These are phyloP conservation scores for Boletus tylopilopsis DNA, from an alignment of 768 basidiomycete species.

Conservation along the genomic window DNA sequence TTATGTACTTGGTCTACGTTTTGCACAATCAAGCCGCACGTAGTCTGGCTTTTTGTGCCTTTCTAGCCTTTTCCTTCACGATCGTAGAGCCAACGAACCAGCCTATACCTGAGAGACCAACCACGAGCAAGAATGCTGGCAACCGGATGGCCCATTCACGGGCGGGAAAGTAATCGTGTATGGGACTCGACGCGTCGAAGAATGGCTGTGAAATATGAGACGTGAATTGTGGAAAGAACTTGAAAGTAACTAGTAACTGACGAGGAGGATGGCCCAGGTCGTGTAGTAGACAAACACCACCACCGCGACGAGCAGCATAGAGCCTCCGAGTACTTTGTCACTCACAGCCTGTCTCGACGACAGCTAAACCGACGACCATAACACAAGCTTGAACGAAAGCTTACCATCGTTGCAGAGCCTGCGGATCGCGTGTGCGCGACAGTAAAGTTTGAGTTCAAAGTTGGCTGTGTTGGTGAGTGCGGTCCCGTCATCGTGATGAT, in stretches of 20 bases:
- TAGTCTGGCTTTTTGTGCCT: slow-evolving; percentile 56
- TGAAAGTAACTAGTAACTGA: slow-evolving; percentile 34
- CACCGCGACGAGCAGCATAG: slow-evolving; percentile 75
- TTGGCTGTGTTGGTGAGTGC: too few species aligned
- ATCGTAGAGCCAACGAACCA: slow-evolving; percentile 76
- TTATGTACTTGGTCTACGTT: too few species aligned
- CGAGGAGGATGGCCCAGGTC: slow-evolving; percentile 84
- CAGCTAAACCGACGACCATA: slow-evolving; percentile 1
- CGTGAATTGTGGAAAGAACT: slow-evolving; percentile 1
- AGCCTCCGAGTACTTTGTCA: slow-evolving; percentile 76
- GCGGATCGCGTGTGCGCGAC: too few species aligned
- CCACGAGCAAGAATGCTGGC: slow-evolving; percentile 76
- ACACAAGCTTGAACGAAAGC: slow-evolving; percentile 1
- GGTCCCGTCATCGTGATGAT: too few species aligned
- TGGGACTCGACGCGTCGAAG: slow-evolving; percentile 66
- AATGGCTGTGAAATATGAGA: slow-evolving; percentile 59
- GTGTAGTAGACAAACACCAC: slow-evolving; percentile 88
- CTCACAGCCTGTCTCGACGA: slow-evolving; percentile 55
- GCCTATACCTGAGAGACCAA: slow-evolving; percentile 79
- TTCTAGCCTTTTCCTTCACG: slow-evolving; percentile 68
- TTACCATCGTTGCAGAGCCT: slow-evolving; percentile 22
- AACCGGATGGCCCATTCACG: slow-evolving; percentile 91
- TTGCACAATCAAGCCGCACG: slow-evolving; percentile 65
- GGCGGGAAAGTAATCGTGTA: slow-evolving; percentile 78
- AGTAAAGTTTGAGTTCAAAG: background rate